These are phyloP conservation scores for Hypomyces rosellus DNA, from an alignment of 2,329 filamentous ascomycete species.

Conservation along the genomic window DNA sequence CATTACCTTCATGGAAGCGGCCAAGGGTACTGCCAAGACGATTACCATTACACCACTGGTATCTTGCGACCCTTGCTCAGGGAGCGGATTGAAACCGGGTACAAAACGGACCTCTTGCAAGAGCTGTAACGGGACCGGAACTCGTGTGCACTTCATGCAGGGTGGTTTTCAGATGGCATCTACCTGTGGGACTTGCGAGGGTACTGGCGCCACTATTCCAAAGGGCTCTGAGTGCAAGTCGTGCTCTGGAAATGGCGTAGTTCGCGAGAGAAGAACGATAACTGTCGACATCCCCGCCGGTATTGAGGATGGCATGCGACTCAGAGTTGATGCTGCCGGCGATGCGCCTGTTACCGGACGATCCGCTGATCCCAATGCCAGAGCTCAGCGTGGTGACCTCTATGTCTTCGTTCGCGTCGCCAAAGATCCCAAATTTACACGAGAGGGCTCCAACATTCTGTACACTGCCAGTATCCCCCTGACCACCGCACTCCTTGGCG, in stretches of 20 bases:
- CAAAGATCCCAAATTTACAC: slow-evolving; percentile 83
- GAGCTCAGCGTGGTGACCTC: slow-evolving; percentile 74
- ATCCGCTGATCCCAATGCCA: slow-evolving; percentile 54
- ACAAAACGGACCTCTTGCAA: slow-evolving; percentile 67
- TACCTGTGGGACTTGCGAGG: slow-evolving; percentile 76
- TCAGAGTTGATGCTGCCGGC: slow-evolving; percentile 79
- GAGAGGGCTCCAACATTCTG: slow-evolving; percentile 81
- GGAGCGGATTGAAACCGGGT: slow-evolving; percentile 78
- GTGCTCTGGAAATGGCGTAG: slow-evolving; percentile 77
- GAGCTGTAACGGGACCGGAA: slow-evolving; percentile 79
- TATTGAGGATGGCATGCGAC: slow-evolving; percentile 92
- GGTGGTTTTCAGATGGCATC: slow-evolving; percentile 95
- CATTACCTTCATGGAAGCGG: slow-evolving; percentile 93
- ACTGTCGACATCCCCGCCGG: slow-evolving; percentile 89
- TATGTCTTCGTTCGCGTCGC: slow-evolving; percentile 87
- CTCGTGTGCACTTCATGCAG: slow-evolving; percentile 79
- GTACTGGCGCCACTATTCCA: slow-evolving; percentile 69
- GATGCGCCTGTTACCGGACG: slow-evolving; percentile 77
- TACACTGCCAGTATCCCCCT: slow-evolving; percentile 89
- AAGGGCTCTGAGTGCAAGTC: slow-evolving; percentile 72
- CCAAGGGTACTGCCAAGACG: slow-evolving; percentile 84
- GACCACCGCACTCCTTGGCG: slow-evolving; percentile 87
- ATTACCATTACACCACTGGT: slow-evolving; percentile 78
- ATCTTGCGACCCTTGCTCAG: slow-evolving; percentile 74
- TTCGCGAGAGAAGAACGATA: slow-evolving; percentile 75